Percentiles rank a stretch among this genome's conserved stretches.
phyloP scores from a whole-genome alignment of 495 filamentous ascomycete genomes.

The Aspergillus sclerotioniger region DNA sequence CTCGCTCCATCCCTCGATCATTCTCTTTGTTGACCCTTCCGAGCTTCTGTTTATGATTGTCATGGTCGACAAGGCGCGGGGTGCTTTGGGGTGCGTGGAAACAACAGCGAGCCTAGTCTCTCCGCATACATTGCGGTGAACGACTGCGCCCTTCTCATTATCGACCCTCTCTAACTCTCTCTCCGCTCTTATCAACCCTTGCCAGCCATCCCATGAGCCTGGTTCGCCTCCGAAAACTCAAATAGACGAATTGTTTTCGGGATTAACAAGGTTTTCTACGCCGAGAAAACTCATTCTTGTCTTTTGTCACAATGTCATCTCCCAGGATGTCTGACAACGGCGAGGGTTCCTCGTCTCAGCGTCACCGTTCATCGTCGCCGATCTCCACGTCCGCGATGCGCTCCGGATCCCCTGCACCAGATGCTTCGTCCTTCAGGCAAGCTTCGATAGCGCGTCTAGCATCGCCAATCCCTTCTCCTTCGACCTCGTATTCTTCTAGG shows the following conservation, averaged over 20 bases:
- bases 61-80: background rate
- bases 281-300: slow-evolving; percentile 6
- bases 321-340: slow-evolving; percentile 32
- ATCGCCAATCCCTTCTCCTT: slow-evolving; percentile 60
- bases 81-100: background rate
- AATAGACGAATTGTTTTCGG: slow-evolving; percentile 9
- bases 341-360: slow-evolving; percentile 37
- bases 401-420: slow-evolving; percentile 42
- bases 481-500: slow-evolving; percentile 44
- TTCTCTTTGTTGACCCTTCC: background rate
- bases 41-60: background rate
- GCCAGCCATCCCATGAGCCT: background rate
- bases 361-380: slow-evolving; percentile 35
- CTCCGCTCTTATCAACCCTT: background rate
- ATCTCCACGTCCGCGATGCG: slow-evolving; percentile 37
- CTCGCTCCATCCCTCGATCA: background rate
- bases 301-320: slow-evolving; percentile 26
- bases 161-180: background rate
- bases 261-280: background rate
- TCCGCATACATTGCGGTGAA: background rate
- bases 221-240: slow-evolving; percentile 4
- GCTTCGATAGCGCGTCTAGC: slow-evolving; percentile 70
- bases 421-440: slow-evolving; percentile 53
- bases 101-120: background rate
- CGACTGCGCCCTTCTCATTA: background rate